phyloP scores from a whole-genome alignment of 768 basidiomycete genomes.

The Kwoniella dejecticola region DNA sequence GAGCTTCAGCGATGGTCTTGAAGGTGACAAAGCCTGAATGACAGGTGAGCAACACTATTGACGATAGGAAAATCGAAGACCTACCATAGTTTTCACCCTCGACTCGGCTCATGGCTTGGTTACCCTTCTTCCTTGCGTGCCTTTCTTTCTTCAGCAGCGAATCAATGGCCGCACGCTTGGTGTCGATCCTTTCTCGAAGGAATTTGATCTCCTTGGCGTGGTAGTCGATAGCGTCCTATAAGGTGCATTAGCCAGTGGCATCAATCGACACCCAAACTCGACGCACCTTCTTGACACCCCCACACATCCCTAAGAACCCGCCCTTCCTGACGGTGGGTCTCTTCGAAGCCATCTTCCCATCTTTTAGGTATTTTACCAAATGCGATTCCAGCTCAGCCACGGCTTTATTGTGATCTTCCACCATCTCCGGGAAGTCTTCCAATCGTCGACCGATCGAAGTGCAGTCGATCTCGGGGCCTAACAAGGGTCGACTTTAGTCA shows the following conservation, averaged over 20 bases:
- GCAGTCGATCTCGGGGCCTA: constrained; percentile 53
- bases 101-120: constrained; percentile 27
- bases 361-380: constrained; percentile 86
- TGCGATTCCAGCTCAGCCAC: constrained; percentile 89
- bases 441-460: constrained; percentile 64
- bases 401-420: constrained; percentile 82
- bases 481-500: not conserved
- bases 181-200: constrained; percentile 63
- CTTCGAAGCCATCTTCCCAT: constrained; percentile 73
- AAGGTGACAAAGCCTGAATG: constrained; percentile 51
- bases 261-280: not conserved
- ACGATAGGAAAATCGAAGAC: not conserved
- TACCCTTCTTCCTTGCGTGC: constrained; percentile 62
- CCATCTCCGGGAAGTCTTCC: constrained; percentile 82
- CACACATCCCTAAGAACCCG: constrained; percentile 72
- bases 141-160: constrained; percentile 59
- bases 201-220: constrained; percentile 61
- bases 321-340: constrained; percentile 80
- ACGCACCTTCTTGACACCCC: constrained; percentile 68
- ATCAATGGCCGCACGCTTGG: constrained; percentile 58
- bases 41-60: not conserved
- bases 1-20: constrained; percentile 56
- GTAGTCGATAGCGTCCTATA: constrained; percentile 82
- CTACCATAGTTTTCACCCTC: constrained; percentile 71
- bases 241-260: not conserved